Base-by-base conservation (phyloP, 2,329 filamentous ascomycete genomes). In the Pyrenochaeta sp. region DNA sequence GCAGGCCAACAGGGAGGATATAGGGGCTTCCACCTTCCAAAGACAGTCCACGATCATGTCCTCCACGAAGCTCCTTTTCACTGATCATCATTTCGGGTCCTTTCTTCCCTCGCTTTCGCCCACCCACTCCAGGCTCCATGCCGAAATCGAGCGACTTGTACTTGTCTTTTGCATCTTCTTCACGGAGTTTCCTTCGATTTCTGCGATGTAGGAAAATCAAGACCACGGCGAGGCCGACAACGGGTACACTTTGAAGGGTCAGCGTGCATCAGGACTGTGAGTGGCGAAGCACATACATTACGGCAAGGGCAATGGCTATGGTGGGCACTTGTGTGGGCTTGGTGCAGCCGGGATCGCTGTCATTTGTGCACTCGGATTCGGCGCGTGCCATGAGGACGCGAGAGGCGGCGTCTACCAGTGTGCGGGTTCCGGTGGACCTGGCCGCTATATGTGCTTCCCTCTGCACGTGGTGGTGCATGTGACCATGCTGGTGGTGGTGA, bases 91-190 rank as follows among this genome's bases (percentile, higher is more conserved):
- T 76, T 72, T 85, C 73, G 54, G 77, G 73, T 32, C 69, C 62
- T 37, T 63, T 59, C 40, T 60, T 63, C 15, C 53, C 60, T 45
- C 67, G 65, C 53, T 65, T 71, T 37, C 65, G 65, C 46, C 77
- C 76, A 42, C 64, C 53, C 24, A 65, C 49, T 6, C 76, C 70
- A 21, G 76, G 71, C 43, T 87, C 90, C 65, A 96, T 73, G 23
- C 94, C 94, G 67, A 96, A 99, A 70, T 99, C 94, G 65, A 97
- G 81, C 1, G 90, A 94, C 65, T 88, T 92, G 72, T 95, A 90
- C 57, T 90, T 89, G 71, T 96, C 92, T 51, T 88, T 84, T 13
- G 81, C 80, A 73, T 99, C 94, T 73, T 99, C 94, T 45, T 79
- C 75, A 41, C 79, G 78, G 52, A 90, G 79, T 61, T 84, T 90